These are phyloP conservation scores for Osmozyma mogii DNA, from an alignment of 805 yeast genomes.

Conservation along the genomic window DNA sequence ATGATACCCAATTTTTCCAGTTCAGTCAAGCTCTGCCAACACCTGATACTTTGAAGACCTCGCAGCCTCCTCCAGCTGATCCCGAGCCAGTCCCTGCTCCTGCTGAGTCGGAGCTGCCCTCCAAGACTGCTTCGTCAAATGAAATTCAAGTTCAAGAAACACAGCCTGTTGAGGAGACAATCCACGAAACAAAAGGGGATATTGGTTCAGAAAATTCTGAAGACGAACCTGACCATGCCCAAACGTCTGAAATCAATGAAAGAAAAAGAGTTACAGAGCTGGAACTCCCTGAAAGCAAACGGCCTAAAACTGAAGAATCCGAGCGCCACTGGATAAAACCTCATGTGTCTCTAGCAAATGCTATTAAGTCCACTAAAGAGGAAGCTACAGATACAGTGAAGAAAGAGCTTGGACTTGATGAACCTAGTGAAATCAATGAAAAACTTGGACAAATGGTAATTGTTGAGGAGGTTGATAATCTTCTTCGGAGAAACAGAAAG, in stretches of 20 bases:
- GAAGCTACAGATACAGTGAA: slow-evolving; percentile 5
- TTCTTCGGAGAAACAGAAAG: not conserved
- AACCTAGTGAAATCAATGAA: not conserved
- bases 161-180: not conserved
- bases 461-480: slow-evolving; percentile 4
- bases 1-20: slow-evolving; percentile 28
- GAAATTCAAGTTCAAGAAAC: not conserved
- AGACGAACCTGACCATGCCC: not conserved
- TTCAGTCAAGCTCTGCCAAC: slow-evolving; percentile 9
- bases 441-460: slow-evolving; percentile 1
- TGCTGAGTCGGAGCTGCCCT: not conserved
- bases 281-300: no score
- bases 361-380: slow-evolving; percentile 7
- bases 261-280: no score
- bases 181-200: not conserved
- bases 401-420: slow-evolving; percentile 1
- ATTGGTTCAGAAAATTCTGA: not conserved
- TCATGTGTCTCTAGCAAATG: slow-evolving; percentile 10
- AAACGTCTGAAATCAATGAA: not conserved
- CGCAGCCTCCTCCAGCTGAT: not conserved
- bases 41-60: not conserved
- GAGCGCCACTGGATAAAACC: slow-evolving; percentile 4
- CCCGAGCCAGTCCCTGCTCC: not conserved
- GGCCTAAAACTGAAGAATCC: not conserved
- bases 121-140: not conserved